Base-by-base conservation (phyloP, 2,329 filamentous ascomycete species). In the Claviceps sp. region DNA sequence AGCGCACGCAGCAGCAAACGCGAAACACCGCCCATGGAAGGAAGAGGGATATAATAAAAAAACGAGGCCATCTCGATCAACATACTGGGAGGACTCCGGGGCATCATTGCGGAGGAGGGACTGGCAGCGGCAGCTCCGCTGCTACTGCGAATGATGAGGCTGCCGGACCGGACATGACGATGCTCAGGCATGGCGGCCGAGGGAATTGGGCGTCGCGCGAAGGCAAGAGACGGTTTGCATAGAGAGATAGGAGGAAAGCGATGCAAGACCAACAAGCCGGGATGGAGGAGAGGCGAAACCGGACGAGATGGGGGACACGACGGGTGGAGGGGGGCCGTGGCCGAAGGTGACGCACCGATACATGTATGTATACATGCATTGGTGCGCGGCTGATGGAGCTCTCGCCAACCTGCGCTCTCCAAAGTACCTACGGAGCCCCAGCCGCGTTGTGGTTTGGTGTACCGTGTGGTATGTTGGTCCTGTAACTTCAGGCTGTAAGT, bases 31-130 rank as follows among this genome's bases (percentile, higher is more conserved):
- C 43, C 34, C 41, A 11, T 5, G 16, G 3, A 7, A 24, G 14
- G 47, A 24, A 14, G 37, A 19, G 11, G 11, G 13, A 13, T 8
- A 4, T 3, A 16, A 52, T n/a, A 34, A 48, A 50, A 34, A 24
- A 24, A 47, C 43, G 19, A 43, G 34, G 40, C 19, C 19, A 6
- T 19, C 14, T 47, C 26, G 22, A 38, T 26, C 19, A 22, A 55
- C 37, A 37, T 54, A 80, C 78, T 82, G 30, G 80, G 80, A 57
- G 80, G 80, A 66, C 80, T 83, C 60, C 80, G 70, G 47, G 80
- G 77, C 56, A 62, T 59, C 62, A 64, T 60, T 52, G 59, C 52
- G 2, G 53, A 48, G 10, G 53, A 49, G 52, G 54, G 58, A 56
- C 58, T 55, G 52, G 48, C 58, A 44, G 55, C 61, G 30, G 59